Base-by-base conservation (phyloP, 768 basidiomycete genomes). In the Pisolithus sp. region DNA sequence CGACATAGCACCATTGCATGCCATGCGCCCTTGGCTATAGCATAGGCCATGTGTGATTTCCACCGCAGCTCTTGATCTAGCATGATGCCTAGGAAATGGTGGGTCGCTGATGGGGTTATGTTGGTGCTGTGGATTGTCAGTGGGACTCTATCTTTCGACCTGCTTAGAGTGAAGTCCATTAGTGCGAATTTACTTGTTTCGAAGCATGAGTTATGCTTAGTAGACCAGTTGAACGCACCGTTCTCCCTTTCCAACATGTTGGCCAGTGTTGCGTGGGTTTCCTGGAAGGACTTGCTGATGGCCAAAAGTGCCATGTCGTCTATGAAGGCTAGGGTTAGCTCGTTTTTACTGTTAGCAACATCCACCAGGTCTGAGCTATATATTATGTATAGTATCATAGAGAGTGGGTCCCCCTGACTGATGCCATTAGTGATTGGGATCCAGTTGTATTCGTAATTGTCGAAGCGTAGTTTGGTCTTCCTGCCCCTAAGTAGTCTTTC, bases 11-110 rank as follows among this genome's bases (percentile, higher is more conserved):
- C 20, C 2, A 53, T n/a, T 0, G 48, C 41, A 5, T 53, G 49
- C 12, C 23, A 26, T 2, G 36, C 41, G 2, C 52, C 48, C 18
- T 53, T 53, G 4, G 40, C 42, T 0, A 53, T 23, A 0, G 52
- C 24, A 0, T 38, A 5, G 0, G 34, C 34, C n/a, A 39, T 10
- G 2, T 54, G 50, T 3, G 7, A 5, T 18, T 45, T 50, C 42
- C 47, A 51, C 1, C 21, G 7, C 1, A 47, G 50, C 28, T 46
- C 46, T 18, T 55, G 53, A 46, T 54, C 20, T 0, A 57, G 17
- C 1, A 57, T 34, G 0, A 57, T 28, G 1, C 54, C 28, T 12
- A 51, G 50, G 7, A 57, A 54, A 3, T 30, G n/a, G 28, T 38
- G 39, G 1, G 36, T 47, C 5, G 36, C 24, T 8, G 20, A 0